Conservation (phyloP, 805 yeast species). For the Komagataella ulmi region DNA sequence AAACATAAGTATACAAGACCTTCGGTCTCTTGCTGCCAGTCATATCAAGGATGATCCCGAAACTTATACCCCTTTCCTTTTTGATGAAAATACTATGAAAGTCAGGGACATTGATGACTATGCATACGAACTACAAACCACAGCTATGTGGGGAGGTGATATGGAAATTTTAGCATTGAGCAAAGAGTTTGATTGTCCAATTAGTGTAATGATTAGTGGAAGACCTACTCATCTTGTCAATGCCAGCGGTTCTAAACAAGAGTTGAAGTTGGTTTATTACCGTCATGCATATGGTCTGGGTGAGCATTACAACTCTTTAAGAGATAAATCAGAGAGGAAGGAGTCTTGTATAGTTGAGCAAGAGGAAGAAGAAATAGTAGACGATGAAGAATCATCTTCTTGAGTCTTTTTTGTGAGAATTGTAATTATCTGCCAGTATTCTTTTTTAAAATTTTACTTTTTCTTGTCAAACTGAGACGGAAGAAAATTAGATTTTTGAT, state of each 20-base stretch:
- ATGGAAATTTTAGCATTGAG: conserved; percentile 79
- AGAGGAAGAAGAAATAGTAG: background rate
- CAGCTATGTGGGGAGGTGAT: conserved; percentile 96
- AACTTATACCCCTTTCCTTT: conserved; percentile 68
- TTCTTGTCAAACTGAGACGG: too few relatives aligned
- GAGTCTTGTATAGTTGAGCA: background rate
- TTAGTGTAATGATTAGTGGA: conserved; percentile 71
- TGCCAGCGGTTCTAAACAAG: conserved; percentile 38
- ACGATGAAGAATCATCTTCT: background rate
- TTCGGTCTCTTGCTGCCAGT: conserved; percentile 53
- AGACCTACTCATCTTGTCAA: conserved; percentile 53
- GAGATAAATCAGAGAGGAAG: conserved; percentile 8
- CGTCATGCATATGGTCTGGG: conserved; percentile 83
- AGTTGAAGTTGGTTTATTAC: conserved; percentile 64
- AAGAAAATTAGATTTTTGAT: too few relatives aligned
- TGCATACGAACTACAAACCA: conserved; percentile 50
- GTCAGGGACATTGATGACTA: conserved; percentile 57
- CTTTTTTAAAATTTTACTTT: too few relatives aligned
- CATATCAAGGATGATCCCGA: conserved; percentile 54
- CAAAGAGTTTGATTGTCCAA: conserved; percentile 54
- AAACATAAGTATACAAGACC: conserved; percentile 26
- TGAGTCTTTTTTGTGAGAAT: background rate
- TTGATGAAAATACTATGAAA: conserved; percentile 63
- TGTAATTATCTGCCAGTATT: too few relatives aligned
- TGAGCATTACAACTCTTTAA: conserved; percentile 82